Base-by-base conservation (phyloP, 495 filamentous ascomycete species). In the Rhypophila decipiens region DNA sequence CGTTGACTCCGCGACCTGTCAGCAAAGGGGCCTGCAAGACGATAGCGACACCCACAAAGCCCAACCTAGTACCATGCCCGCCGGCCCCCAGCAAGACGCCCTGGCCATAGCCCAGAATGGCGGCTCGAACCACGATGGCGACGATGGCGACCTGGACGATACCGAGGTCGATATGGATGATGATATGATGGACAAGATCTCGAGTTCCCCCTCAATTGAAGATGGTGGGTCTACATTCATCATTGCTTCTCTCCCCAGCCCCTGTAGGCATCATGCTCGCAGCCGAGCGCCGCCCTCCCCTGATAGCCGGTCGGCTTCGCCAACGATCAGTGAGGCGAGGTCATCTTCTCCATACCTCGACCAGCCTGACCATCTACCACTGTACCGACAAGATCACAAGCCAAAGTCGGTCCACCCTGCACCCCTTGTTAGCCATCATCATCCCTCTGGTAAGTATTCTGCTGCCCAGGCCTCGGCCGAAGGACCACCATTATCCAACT, bases 101-200 rank as follows among this genome's bases (percentile, higher is more conserved):
- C 71, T 74, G 55, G 76, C 72, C 34, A 64, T 76, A 40, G 70
- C 68, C 57, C 74, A 76, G 66, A 79, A 74, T 71, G 63, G 78
- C 49, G 77, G 74, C 24, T 55, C 62, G 10, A 69, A 61, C 21
- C 75, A 79, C 40, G 77, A 85, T 49, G 75, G 73, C 42, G 87
- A 86, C 47, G 75, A 87, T 52, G 81, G 72, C 34, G 87, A 89
- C 55, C 75, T 78, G 31, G 90, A 89, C 54, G 64, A 74, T 34
- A 63, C 60, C 42, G 88, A 91, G 59, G 83, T 87, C 52, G 71
- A 80, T 46, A 62, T 87, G 63, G 91, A 95, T 58, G 84, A 87
- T 54, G 93, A 97, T 61, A 86, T 90, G 72, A 87, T 91, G 84
- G 93, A 96, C 71, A 91, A 91, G 68, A 95, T 98, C 39, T 96